phyloP scores from a whole-genome alignment of 2,329 filamentous ascomycete species.

The Trichoderma guizhouense region DNA sequence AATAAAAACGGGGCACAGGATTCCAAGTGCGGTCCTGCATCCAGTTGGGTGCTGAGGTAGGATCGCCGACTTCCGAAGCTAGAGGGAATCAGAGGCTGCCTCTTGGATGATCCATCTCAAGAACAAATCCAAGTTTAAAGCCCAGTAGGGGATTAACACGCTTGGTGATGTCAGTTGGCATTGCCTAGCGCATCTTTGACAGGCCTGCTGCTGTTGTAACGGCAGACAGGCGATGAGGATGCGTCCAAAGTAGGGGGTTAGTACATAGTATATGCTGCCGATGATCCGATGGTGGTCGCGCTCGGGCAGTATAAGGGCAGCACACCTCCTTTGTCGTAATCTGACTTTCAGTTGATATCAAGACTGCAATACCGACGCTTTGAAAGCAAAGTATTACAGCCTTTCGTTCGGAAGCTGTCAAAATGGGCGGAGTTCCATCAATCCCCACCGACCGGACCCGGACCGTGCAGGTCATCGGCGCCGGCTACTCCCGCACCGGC shows the following conservation, averaged over 20 bases:
- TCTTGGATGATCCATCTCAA: background rate
- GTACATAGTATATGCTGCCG: background rate
- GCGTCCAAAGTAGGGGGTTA: background rate
- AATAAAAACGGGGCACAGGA: background rate
- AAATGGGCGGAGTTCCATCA: constrained; percentile 31
- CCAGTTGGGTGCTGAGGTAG: background rate
- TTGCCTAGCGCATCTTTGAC: background rate
- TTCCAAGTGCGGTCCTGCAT: background rate
- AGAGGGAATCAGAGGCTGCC: background rate
- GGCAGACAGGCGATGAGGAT: background rate
- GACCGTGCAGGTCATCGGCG: constrained; percentile 41
- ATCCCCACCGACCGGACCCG: constrained; percentile 31
- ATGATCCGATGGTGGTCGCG: background rate
- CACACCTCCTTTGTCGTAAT: background rate
- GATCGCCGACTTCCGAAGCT: background rate
- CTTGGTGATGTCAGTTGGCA: background rate
- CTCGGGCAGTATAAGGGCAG: background rate
- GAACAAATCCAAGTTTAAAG: background rate
- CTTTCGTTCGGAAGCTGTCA: background rate
- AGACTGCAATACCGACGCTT: background rate
- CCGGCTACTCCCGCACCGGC: constrained; percentile 38
- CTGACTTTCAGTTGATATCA: background rate
- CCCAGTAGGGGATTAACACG: background rate
- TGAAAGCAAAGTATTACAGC: background rate
- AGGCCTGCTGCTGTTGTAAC: background rate